These are phyloP conservation scores for Pyropia yezoensis DNA, from an alignment of 23 red algal species.

Conservation along the genomic window DNA sequence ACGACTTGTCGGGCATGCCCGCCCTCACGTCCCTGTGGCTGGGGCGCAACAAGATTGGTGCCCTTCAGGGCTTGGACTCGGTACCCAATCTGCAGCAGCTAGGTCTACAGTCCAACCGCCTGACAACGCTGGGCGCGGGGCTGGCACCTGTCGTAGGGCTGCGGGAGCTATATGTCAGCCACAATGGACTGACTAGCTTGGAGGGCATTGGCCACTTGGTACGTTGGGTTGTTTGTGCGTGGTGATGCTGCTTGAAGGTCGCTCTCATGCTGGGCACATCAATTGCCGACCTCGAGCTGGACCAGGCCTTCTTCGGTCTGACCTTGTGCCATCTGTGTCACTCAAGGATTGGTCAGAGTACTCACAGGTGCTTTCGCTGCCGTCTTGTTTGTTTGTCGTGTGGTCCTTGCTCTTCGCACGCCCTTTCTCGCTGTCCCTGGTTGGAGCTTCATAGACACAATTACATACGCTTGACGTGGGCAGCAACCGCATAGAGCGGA, in stretches of 20 bases:
- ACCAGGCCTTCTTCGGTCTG: no score
- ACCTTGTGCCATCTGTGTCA: no score
- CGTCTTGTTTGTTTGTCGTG: no score
- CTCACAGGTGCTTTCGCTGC: no score
- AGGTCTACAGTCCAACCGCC: constrained; percentile 78
- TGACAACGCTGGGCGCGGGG: constrained; percentile 25
- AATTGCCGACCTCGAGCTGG: no score
- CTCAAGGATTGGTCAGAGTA: no score
- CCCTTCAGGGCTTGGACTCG: constrained; percentile 34
- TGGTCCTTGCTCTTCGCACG: no score
- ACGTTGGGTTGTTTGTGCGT: neutral
- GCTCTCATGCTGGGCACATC: no score
- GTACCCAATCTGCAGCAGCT: constrained; percentile 47
- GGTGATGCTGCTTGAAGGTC: no score
- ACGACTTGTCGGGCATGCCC: constrained; percentile 31
- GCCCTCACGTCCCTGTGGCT: constrained; percentile 75
- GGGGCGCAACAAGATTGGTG: constrained; percentile 88
- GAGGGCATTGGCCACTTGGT: constrained; percentile 45
- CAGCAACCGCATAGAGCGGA: constrained; percentile 59
- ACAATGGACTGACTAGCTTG: constrained; percentile 73
- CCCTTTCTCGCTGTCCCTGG: no score
- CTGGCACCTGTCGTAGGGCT: constrained; percentile 12
- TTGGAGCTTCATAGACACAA: neutral
- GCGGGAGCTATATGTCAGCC: constrained; percentile 84
- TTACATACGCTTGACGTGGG: constrained; percentile 74